Evolutionary conservation across 257 asterid species (phyloP), one percentile per base, ranked within the genome.

Genomic region (Cruciata laevipes): DNA sequence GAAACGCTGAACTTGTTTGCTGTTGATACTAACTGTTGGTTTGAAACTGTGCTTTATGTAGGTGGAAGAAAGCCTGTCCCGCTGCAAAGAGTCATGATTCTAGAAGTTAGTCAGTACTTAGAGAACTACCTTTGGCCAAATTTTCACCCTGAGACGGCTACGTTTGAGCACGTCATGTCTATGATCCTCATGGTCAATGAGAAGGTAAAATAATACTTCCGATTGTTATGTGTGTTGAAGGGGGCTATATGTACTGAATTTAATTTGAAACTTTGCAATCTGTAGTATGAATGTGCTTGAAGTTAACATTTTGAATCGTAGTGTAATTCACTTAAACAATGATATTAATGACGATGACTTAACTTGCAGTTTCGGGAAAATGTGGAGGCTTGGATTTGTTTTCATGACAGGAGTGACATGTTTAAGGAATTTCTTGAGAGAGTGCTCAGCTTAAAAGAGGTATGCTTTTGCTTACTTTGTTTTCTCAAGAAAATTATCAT

Each of bases 51-150:
- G 40, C 37, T 72, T 70, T 25, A 49, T 73, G 31, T 75, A 90
- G 99, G 87, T 63, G 99, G 95, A 73, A 82, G 86, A 77, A 93
- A 86, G 80, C 87, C 97, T 3, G 96, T 88, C 63, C 97, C 99
- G 0, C 56, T 93, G 81, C 99, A 93, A 85, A 90, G 99, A 84
- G 99, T 85, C 71, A 93, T 93, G 99, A 83, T 93, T 76, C 83
- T 93, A 61, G 99, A 93, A 85, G 99, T 93, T 69, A 93, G 99
- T 75, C 99, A 90, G 77, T 93, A 90, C 80, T 68, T 90, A 85
- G 99, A 93, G 88, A 93, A 93, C 73, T 93, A 93, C 71, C 95
- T 93, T 8, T 90, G 91, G 96, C 99, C 99, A 21, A 86, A 88
- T 83, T 93, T 93, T 78, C 80, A 69, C 75, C 90, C 92, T 3